Percentiles rank a stretch among this genome's conserved stretches.
Conservation (phyloP, 257 asterid species). For the Ocimum tenuiflorum region DNA sequence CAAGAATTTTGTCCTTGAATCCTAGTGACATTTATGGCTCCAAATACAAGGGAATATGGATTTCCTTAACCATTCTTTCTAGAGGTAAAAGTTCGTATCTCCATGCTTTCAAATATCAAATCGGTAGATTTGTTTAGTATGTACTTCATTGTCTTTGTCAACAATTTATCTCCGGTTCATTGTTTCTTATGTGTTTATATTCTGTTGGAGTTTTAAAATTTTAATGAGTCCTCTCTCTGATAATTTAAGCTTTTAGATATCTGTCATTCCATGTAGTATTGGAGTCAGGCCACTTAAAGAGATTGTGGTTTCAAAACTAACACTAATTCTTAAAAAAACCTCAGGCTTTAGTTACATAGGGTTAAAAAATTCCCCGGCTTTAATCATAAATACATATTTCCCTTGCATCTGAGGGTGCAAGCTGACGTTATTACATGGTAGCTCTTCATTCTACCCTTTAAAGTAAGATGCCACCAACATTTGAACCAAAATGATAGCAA, state of each 20-base stretch:
- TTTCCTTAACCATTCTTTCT: constrained; percentile 68
- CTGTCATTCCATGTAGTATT: background rate
- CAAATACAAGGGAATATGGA: constrained; percentile 98
- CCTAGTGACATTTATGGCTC: constrained; percentile 73
- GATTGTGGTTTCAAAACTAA: background rate
- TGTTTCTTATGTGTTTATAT: constrained; percentile 14
- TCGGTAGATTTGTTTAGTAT: background rate
- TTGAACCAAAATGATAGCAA: background rate
- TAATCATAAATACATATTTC: background rate
- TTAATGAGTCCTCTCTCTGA: background rate
- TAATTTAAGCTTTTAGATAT: background rate
- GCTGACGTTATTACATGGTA: background rate
- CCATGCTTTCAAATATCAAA: constrained; percentile 10
- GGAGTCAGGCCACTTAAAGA: background rate
- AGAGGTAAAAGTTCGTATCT: constrained; percentile 48
- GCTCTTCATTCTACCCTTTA: background rate
- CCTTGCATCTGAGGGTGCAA: background rate
- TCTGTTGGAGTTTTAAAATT: background rate
- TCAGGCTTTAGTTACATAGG: background rate
- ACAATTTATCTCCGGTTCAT: background rate
- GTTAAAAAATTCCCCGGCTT: background rate
- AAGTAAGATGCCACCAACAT: background rate
- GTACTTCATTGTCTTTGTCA: background rate
- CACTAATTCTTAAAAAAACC: background rate
- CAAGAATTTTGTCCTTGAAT: constrained; percentile 66